phyloP scores from a whole-genome alignment of 192 early-diverging fungal genomes.

The Coemansia sp. region DNA sequence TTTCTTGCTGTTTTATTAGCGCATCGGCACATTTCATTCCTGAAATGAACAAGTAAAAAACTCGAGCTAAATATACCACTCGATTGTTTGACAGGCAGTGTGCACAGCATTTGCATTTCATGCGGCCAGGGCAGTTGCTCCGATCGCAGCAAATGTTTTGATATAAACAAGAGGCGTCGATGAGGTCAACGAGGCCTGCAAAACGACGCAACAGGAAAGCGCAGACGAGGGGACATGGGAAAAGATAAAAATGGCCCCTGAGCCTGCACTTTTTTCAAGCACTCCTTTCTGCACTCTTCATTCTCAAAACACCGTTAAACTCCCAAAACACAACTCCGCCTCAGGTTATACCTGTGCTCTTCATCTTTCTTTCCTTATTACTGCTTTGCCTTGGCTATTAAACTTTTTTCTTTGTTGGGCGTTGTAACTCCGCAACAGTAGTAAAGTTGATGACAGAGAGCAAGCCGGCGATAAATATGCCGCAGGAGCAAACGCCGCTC shows the following conservation, averaged over 20 bases:
- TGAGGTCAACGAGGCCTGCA: neutral
- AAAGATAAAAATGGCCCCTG: neutral
- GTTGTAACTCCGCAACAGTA: conserved; percentile 1
- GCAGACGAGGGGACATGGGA: neutral
- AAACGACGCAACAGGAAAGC: neutral
- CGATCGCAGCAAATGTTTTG: neutral
- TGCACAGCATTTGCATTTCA: too few relatives aligned
- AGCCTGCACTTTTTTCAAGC: neutral
- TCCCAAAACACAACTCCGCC: too few relatives aligned
- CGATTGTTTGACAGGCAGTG: neutral
- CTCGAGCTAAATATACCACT: neutral
- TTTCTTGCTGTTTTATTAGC: neutral
- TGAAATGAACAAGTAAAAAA: neutral
- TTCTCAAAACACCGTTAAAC: neutral
- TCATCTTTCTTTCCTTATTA: neutral
- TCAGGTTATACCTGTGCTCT: neutral
- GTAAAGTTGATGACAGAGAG: neutral
- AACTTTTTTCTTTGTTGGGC: neutral
- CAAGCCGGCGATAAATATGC: neutral
- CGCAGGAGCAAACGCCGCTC: neutral
- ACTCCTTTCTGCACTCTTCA: neutral
- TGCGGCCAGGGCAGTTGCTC: neutral
- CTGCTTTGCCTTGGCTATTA: neutral
- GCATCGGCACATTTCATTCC: neutral
- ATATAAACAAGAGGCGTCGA: neutral